Evolutionary conservation across 139 green algal genomes (phyloP).

Genomic region (Choricystis sp.): DNA sequence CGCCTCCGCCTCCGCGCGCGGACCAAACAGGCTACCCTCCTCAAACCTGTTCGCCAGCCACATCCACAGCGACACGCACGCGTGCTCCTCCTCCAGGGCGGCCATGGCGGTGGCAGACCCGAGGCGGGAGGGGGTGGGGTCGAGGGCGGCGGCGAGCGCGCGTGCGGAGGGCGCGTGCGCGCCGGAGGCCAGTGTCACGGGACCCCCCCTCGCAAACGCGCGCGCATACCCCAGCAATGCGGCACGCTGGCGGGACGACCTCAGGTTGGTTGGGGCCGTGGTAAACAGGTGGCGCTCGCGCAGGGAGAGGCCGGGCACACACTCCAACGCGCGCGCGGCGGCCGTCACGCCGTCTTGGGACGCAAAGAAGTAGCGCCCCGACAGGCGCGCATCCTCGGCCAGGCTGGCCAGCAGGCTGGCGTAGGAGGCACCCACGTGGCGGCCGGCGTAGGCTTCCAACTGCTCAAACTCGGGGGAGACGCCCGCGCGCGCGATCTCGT

Average conservation of each 20-base stretch:
- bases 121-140: neutral
- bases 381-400: conserved; percentile 13
- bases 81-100: neutral
- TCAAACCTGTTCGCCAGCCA: conserved; percentile 27
- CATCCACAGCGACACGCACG: conserved; percentile 15
- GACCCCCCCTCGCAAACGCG: conserved; percentile 12
- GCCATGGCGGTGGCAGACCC: neutral
- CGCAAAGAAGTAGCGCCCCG: conserved; percentile 38
- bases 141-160: no score
- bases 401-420: conserved; percentile 13
- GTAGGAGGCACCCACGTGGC: neutral
- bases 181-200: conserved; percentile 5
- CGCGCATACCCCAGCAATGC: conserved; percentile 24
- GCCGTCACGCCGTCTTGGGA: conserved; percentile 21
- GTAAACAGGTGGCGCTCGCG: conserved; percentile 25
- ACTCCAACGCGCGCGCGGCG: conserved; percentile 15
- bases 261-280: conserved; percentile 20
- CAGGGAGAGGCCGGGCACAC: conserved; percentile 17
- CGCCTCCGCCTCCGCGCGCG: neutral
- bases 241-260: conserved; percentile 9
- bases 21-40: neutral
- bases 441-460: conserved; percentile 32
- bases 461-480: conserved; percentile 58
- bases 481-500: conserved; percentile 8
- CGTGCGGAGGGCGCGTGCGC: neutral